phyloP scores from a whole-genome alignment of 345 rosid species.

The Dimocarpus longan region DNA sequence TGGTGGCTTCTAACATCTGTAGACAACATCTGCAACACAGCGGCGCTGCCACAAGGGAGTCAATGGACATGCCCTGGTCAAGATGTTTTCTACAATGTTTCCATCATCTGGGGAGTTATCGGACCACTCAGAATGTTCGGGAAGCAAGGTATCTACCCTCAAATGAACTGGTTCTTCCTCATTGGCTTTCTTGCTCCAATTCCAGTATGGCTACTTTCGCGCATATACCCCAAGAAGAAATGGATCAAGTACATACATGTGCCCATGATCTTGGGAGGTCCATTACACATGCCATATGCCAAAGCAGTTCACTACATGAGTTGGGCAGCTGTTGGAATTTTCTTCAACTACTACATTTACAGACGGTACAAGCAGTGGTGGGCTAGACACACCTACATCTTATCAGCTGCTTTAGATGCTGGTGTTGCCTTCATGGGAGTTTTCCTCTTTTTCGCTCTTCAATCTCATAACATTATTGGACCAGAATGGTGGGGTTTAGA shows the following conservation, averaged over 20 bases:
- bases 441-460: constrained; percentile 57
- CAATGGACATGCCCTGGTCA: constrained; percentile 84
- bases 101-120: constrained; percentile 83
- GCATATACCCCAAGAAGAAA: constrained; percentile 61
- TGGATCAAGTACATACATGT: constrained; percentile 57
- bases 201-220: constrained; percentile 56
- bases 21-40: constrained; percentile 57
- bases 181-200: constrained; percentile 65
- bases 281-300: constrained; percentile 53
- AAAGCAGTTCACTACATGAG: constrained; percentile 56
- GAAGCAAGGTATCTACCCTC: constrained; percentile 50
- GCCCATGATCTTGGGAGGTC: constrained; percentile 59
- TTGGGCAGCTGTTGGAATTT: constrained; percentile 60
- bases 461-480: constrained; percentile 47
- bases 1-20: constrained; percentile 70
- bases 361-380: constrained; percentile 65
- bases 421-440: constrained; percentile 75
- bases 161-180: constrained; percentile 78
- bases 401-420: constrained; percentile 79
- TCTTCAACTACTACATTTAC: constrained; percentile 67
- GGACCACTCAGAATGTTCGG: constrained; percentile 75
- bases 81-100: constrained; percentile 73
- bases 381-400: constrained; percentile 67
- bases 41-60: constrained; percentile 57
- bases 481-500: constrained; percentile 74